Evolutionary conservation across 23 red algal genomes (phyloP).

Genomic region (Gracilaria caudata): DNA sequence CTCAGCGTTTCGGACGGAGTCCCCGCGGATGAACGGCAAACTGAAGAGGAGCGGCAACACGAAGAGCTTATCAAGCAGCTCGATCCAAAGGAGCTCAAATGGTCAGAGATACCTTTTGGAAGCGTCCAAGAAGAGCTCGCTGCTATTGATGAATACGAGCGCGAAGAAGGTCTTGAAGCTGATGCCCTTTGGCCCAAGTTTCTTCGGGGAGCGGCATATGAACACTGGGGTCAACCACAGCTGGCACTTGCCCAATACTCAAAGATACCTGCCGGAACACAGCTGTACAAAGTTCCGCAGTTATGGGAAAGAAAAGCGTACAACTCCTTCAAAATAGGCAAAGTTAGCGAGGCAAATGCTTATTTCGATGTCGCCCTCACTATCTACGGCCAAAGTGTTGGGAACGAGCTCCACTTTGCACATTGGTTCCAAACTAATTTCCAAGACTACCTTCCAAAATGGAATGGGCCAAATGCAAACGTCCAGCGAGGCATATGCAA

Average conservation of each 20-base stretch:
- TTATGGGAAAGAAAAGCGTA: conserved; percentile 62
- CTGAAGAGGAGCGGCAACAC: neutral
- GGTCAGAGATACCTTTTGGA: conserved; percentile 60
- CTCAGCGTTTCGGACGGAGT: neutral
- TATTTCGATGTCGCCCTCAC: conserved; percentile 47
- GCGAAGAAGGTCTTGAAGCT: conserved; percentile 46
- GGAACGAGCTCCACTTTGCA: conserved; percentile 55
- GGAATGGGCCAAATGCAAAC: conserved; percentile 53
- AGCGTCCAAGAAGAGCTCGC: conserved; percentile 60
- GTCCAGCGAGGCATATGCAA: conserved; percentile 56
- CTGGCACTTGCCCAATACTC: conserved; percentile 71
- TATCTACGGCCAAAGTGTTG: conserved; percentile 35
- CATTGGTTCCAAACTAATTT: conserved; percentile 70
- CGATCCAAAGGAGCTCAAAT: conserved; percentile 36
- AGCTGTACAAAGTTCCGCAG: conserved; percentile 41
- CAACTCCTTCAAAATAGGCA: conserved; percentile 71
- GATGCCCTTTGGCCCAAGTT: conserved; percentile 71
- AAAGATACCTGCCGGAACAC: neutral
- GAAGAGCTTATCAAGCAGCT: neutral
- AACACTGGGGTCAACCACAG: conserved; percentile 65
- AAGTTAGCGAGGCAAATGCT: conserved; percentile 27
- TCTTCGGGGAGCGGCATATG: conserved; percentile 71
- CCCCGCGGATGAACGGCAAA: neutral
- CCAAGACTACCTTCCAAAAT: conserved; percentile 57
- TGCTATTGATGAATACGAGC: conserved; percentile 61